Evolutionary conservation across 2,329 filamentous ascomycete genomes (phyloP).

Genomic region (Byssochlamys sp.): DNA sequence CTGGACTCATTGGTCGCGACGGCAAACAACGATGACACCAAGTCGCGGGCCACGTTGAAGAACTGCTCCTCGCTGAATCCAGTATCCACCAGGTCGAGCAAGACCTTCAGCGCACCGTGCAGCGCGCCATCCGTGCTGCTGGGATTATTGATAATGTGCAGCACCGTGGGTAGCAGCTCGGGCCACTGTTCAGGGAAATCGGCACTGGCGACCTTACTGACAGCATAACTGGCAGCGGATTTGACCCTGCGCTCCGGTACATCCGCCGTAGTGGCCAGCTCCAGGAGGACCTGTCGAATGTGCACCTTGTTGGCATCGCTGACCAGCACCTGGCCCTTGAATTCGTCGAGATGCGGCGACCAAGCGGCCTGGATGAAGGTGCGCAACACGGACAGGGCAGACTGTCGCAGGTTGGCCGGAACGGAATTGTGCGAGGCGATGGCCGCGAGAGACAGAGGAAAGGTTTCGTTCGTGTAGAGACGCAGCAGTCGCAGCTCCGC

Average conservation of each 20-base stretch:
- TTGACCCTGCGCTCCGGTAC: slow-evolving; percentile 75
- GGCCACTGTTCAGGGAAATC: slow-evolving; percentile 96
- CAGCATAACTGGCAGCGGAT: slow-evolving; percentile 73
- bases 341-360: slow-evolving; percentile 66
- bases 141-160: slow-evolving; percentile 59
- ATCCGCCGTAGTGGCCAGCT: slow-evolving; percentile 63
- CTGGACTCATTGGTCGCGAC: slow-evolving; percentile 67
- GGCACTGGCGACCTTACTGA: slow-evolving; percentile 85
- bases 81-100: slow-evolving; percentile 84
- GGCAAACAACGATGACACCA: slow-evolving; percentile 73
- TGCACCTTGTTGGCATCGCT: slow-evolving; percentile 63
- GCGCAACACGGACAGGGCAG: slow-evolving; percentile 69
- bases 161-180: slow-evolving; percentile 68
- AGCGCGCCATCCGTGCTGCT: slow-evolving; percentile 68
- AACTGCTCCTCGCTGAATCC: slow-evolving; percentile 91
- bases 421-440: slow-evolving; percentile 70
- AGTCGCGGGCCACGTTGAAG: slow-evolving; percentile 75
- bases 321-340: slow-evolving; percentile 57
- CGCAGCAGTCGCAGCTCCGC: slow-evolving; percentile 75
- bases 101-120: slow-evolving; percentile 79
- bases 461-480: slow-evolving; percentile 58
- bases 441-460: slow-evolving; percentile 68
- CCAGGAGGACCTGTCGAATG: slow-evolving; percentile 64
- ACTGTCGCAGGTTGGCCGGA: slow-evolving; percentile 66
- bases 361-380: slow-evolving; percentile 77